phyloP scores from a whole-genome alignment of 441 rosid genomes.

The Arabidopsis lyrata region DNA sequence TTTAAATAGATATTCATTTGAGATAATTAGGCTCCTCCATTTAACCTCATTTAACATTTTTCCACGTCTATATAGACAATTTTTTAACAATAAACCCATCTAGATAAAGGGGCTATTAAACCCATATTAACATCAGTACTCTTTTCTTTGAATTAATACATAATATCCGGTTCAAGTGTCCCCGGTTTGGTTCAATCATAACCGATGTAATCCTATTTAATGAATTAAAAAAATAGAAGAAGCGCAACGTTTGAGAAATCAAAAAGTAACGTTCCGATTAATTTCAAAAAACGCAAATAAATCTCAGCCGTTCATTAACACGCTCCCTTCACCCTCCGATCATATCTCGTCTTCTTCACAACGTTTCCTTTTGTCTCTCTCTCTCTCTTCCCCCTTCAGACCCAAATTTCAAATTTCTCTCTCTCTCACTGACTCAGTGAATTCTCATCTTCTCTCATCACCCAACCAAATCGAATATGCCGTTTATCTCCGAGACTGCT shows the following conservation, averaged over 20 bases:
- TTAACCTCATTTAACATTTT: too few relatives aligned
- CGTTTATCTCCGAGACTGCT: slow-evolving; percentile 83
- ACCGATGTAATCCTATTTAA: background rate
- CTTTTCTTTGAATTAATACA: background rate
- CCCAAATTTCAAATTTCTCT: slow-evolving; percentile 42
- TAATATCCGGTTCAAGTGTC: background rate
- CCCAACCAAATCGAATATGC: slow-evolving; percentile 50
- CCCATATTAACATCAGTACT: too few relatives aligned
- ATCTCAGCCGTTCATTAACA: slow-evolving; percentile 56
- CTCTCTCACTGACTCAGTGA: slow-evolving; percentile 22
- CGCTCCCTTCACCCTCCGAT: slow-evolving; percentile 55
- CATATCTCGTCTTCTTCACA: slow-evolving; percentile 26
- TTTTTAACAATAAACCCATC: too few relatives aligned
- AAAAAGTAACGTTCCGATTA: slow-evolving; percentile 47
- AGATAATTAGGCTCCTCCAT: too few relatives aligned
- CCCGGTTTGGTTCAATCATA: background rate
- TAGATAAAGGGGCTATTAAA: too few relatives aligned
- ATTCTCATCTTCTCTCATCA: slow-evolving; percentile 17
- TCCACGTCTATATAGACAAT: too few relatives aligned
- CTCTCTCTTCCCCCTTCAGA: slow-evolving; percentile 36
- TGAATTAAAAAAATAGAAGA: background rate
- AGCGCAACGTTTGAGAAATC: slow-evolving; percentile 43
- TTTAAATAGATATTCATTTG: too few relatives aligned
- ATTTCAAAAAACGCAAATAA: slow-evolving; percentile 42
- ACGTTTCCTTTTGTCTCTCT: slow-evolving; percentile 5